Base-by-base conservation (phyloP, 169 alveolate species). In the Cryptosporidium viatorum region DNA sequence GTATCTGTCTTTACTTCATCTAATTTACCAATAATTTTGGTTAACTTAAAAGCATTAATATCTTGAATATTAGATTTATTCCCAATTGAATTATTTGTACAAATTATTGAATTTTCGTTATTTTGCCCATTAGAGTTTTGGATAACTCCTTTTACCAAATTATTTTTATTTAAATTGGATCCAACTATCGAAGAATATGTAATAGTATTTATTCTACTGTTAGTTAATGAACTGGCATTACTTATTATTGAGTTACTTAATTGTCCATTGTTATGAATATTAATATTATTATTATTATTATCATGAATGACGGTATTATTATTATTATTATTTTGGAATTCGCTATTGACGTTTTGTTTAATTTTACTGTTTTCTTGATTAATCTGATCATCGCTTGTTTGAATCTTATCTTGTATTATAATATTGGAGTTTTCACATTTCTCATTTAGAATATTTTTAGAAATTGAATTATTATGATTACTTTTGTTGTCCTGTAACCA, bases 131-230 rank as follows among this genome's bases (percentile, higher is more conserved):
- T 65, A 1, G 31, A 26, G 23, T 65, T 7, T 18, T 33, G 50
- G 23, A 3, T 31, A 26, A 37, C 9, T 12, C 18, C 26, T 18
- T 50, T 51, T 16, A 29, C 31, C 10, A 55, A 14, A 55, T 73
- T 16, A 41, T 10, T 37, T 41, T 59, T 73, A 35, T 73, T 50
- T 18, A 73, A 52, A 39, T 73, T 73, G 31, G 86, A 51, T 31
- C 86, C 86, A 50, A 59, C 86, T 31, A 73, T 59, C 16, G 86
- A 73, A 26, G 86, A 73, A 14, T 73, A 73, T 5, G 86, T 73
- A 31, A 73, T 59, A 18, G 67, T 2, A 12, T 43, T 50, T 8
- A 18, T 50, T 33, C 26, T 43, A 12, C 50, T 43, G 45, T 37
- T 58, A 55, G 35, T n/a, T 26, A 23, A 26, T 26, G 67, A 8